Percentiles rank a stretch among this genome's conserved stretches.
These are phyloP conservation scores for Vararia minispora DNA, from an alignment of 768 basidiomycete genomes.

Conservation along the genomic window DNA sequence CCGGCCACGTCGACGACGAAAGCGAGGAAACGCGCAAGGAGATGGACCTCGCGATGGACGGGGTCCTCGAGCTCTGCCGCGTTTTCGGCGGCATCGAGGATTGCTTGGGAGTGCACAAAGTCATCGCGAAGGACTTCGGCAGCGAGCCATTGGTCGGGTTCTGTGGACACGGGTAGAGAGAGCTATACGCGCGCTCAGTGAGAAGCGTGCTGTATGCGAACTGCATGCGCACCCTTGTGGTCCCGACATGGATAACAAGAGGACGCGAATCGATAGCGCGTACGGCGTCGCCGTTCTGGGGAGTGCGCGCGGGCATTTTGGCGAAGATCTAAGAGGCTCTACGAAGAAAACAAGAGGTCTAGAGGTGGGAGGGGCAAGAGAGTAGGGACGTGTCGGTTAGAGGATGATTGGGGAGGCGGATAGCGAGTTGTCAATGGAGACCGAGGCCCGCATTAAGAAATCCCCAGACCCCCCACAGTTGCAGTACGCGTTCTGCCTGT, in stretches of 20 bases:
- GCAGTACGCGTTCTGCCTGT: no score
- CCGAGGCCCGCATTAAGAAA: no score
- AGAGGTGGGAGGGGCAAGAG: no score
- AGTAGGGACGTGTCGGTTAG: no score
- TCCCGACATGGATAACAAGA: constrained; percentile 21
- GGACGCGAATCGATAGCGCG: constrained; percentile 25
- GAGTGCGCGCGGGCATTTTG: constrained; percentile 21
- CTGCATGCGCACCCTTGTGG: constrained; percentile 24
- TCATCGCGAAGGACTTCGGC: constrained; percentile 89
- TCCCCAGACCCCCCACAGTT: no score
- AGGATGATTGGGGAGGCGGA: no score
- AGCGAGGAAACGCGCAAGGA: constrained; percentile 74
- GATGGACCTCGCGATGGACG: constrained; percentile 60
- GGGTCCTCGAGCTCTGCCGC: constrained; percentile 40
- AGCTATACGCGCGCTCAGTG: constrained; percentile 32
- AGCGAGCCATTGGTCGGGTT: constrained; percentile 76
- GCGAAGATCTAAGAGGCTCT: no score
- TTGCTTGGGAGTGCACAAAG: constrained; percentile 57
- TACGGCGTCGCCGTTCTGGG: constrained; percentile 20
- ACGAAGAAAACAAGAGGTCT: no score
- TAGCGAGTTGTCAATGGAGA: no score
- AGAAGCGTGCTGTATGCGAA: constrained; percentile 4
- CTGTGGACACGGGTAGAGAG: constrained; percentile 80
- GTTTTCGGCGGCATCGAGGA: constrained; percentile 44
- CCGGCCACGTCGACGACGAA: constrained; percentile 59